Evolutionary conservation across 106 monocot genomes (phyloP), one percentile per base, ranked within the genome.

Genomic region (Apostasia ramifera): DNA sequence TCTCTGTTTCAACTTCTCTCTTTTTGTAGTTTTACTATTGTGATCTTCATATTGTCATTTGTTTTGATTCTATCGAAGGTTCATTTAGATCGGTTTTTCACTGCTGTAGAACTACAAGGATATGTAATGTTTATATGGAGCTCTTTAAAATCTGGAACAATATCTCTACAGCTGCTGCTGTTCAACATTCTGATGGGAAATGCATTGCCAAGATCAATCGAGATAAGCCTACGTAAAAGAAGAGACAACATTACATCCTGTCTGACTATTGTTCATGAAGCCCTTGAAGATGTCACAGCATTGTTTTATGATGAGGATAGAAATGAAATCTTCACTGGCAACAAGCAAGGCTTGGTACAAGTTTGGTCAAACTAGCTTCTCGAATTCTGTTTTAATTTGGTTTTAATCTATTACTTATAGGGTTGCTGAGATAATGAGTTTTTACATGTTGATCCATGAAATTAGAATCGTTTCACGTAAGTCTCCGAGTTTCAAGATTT

Each of bases 251-350:
- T 74, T 2, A 75, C 81, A 10, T 62, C 61, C 57, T 69, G 81
- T 57, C 53, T 71, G 39, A 78, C 78, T 62, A 85, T 63, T 8
- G 63, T 85, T 3, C 11, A 44, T 38, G 81, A 76, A 41, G 81
- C 76, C 9, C 76, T 81, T 42, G 76, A 81, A 61, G 76, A 84
- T 68, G 84, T 88, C 14, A 84, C 84, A 0, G 88, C 84, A 3
- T 74, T 88, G 47, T 84, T 82, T 79, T 88, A 88, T 9, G 84
- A 84, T 37, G 88, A 88, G 69, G 84, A 88, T 61, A 49, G 83
- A 68, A 84, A 84, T 8, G 83, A 88, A 72, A 88, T 88, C 59
- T 88, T 83, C 70, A 84, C 88, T 0, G 84, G 88, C 46, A 88
- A 84, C 79, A 80, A 80, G 52, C 78, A 84, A 71, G 84, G 88